Evolutionary conservation across 2,329 filamentous ascomycete species (phyloP), one percentile per base, ranked within the genome.

Genomic region (Mycosphaerella sp.): DNA sequence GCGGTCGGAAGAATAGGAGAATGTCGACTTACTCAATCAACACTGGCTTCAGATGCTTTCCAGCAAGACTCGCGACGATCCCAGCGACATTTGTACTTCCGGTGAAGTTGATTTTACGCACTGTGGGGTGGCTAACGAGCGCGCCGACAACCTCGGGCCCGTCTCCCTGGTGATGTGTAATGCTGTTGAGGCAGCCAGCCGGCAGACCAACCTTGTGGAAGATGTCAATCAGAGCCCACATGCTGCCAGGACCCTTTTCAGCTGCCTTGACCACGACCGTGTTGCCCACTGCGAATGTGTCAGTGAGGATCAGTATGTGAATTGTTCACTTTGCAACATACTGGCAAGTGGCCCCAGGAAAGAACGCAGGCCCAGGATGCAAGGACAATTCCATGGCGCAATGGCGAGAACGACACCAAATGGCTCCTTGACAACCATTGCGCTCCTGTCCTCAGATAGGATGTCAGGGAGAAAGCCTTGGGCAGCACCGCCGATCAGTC

Each of bases 61-160:
- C 88, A 0, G 85, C 85, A 1, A 79, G 74, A 10, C 76, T 74
- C 10, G 80, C 85, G 49, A 94, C 80, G 61, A 88, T 81, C 27
- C 80, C 79, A 1, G 86, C 86, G 0, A 89, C 79, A 0, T 74
- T 70, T 0, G 85, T 87, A 62, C 80, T 86, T 9, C 87, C 87
- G 0, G 86, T 90, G 59, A 90, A 91, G 47, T 84, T 85, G 49
- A 90, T 75, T 65, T 89, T 89, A 65, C 81, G 85, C 47, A 93
- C 71, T 0, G 74, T 73, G 0, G 79, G 79, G 60, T 86, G 75
- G 39, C 79, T 75, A 55, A 93, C 85, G 30, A 91, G 68, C 1
- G 79, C 73, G 21, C 74, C 75, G 0, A 86, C 89, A 35, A 90
- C 73, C 14, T 76, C 73, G 0, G 83, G 74, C 0, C 86, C 87